Evolutionary conservation across 257 asterid species (phyloP), one percentile per base, ranked within the genome.

Genomic region (Solanum pinnatisectum): DNA sequence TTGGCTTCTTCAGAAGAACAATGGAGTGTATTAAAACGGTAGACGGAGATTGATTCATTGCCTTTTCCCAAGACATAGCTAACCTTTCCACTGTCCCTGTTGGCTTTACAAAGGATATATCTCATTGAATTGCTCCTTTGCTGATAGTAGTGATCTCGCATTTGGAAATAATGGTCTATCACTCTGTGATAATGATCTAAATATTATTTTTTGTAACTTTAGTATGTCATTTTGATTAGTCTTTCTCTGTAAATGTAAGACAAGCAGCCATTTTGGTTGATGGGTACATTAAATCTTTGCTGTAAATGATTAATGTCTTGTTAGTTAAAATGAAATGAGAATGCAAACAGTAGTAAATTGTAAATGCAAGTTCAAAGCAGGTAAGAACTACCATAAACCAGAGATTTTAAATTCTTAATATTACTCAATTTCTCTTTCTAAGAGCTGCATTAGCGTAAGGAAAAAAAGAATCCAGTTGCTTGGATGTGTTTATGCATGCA

Each of bases 1-100:
- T 46, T 85, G 44, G 23, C 67, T 15, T 71, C 60, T 85, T 85
- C 87, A 37, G 87, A 85, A 85, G 87, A 85, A 85, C 40, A 85
- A 85, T 85, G 81, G 87, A 85, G 87, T 63, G 10, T 44, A 36
- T 39, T 37, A 85, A 56, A 56, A 16, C 40, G 7, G 81, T 27
- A 25, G 30, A 84, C 7, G 63, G 78, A 71, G 79, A 40, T 71
- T 85, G 78, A 67, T 67, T 63, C 68, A 1, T 85, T 20, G 81
- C 39, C 81, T 85, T 35, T 14, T 63, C 49, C 52, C 76, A 20
- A 63, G 78, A 42, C 84, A n/a, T 6, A 3, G 37, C 84, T 27
- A 42, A 79, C 8, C 6, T 77, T 77, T 39, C 2, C 7, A n/a
- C n/a, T 72, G 13, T 6, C 10, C 56, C 22, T 6, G 83, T 77